Conservation (phyloP, 2,329 filamentous ascomycete genomes). For the Colletotrichum acutatum region DNA sequence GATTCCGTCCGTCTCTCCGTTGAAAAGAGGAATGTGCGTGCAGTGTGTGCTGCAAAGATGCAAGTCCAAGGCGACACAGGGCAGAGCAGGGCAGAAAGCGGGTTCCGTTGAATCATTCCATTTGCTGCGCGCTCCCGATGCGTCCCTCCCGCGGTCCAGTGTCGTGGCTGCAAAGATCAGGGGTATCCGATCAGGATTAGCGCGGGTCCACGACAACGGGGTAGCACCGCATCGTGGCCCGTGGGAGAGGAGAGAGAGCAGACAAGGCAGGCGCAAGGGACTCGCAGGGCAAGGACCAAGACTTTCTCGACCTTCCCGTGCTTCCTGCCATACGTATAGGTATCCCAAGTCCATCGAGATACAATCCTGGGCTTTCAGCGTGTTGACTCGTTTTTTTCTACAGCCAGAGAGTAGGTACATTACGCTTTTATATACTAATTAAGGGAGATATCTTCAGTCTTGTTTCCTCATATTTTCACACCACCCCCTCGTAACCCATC, state of each 20-base stretch:
- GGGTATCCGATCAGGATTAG: not conserved
- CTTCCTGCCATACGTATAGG: too few relatives aligned
- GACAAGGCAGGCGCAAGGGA: not conserved
- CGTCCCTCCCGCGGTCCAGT: not conserved
- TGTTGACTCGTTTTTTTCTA: too few relatives aligned
- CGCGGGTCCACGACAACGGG: not conserved
- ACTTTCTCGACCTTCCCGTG: not conserved
- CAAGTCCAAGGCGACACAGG: constrained; percentile 1
- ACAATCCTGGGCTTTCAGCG: too few relatives aligned
- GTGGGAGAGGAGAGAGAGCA: not conserved
- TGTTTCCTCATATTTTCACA: not conserved
- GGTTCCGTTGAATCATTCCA: not conserved
- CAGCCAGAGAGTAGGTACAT: too few relatives aligned
- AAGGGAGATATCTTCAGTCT: not conserved
- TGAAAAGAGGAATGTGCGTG: not conserved
- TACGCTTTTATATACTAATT: too few relatives aligned
- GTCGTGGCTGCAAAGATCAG: not conserved
- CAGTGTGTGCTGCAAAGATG: not conserved
- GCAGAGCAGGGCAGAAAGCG: not conserved
- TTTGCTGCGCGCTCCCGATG: not conserved
- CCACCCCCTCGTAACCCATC: too few relatives aligned
- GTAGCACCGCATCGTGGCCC: too few relatives aligned
- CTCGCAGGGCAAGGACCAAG: not conserved
- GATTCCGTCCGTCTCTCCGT: not conserved
- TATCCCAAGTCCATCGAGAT: too few relatives aligned